Evolutionary conservation across 306 rosid species (phyloP), one percentile per base, ranked within the genome.

Genomic region (Lupinus albus): DNA sequence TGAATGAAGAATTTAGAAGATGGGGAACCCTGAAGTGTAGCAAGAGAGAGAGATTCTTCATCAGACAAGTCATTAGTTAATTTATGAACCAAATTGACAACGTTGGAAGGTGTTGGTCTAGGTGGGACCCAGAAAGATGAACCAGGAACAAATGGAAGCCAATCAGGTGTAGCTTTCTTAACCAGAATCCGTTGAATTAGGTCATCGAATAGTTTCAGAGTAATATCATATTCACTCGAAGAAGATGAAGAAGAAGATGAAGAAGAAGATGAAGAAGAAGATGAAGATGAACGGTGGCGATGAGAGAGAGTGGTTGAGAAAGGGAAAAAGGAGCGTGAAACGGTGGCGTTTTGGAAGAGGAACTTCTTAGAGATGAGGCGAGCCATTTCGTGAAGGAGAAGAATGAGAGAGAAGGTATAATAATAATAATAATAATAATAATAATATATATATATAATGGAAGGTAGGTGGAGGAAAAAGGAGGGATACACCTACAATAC

Each of bases 91-190:
- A 91, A 73, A 49, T 84, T 80, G n/a, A 71, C 64, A 11, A 86
- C 81, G 45, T 80, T 83, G 8, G 79, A 12, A 0, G 77, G 74
- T 4, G 60, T 7, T 0, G 77, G 85, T 0, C 88, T 80, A 0
- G 97, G 97, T 5, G 97, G 96, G 74, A 91, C 97, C 97, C 97
- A 91, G 79, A 91, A 91, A 0, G 97, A 91, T 20, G 91, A 86
- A 0, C 97, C 94, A 0, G 97, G 97, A 0, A 83, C 83, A 44
- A 91, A 91, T 25, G 97, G 97, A 0, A 91, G 76, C 97, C 97
- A 91, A 63, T 91, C 87, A 0, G 94, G 97, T 0, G 96, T 88
- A 6, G 88, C 74, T 55, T 69, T 87, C 75, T 75, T 80, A 10
- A 91, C 88, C 0, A 91, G 61, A 60, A 88, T 64, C 15, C 78